Base-by-base conservation (phyloP, 2,329 filamentous ascomycete species). In the Xylariaceae sp. region DNA sequence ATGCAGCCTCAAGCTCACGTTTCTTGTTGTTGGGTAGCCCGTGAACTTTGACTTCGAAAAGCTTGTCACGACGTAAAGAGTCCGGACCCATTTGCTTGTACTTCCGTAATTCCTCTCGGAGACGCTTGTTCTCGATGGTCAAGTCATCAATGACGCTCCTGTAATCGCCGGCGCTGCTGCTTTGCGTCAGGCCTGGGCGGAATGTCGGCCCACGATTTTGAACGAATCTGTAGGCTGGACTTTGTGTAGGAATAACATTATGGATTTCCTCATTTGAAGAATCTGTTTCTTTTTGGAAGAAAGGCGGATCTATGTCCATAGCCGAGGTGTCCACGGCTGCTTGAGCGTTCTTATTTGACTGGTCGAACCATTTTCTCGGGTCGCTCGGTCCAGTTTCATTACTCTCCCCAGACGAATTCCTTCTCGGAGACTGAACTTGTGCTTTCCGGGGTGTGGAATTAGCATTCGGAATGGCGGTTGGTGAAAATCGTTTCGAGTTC, bases 131-230 rank as follows among this genome's bases (percentile, higher is more conserved):
- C 60, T 90, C 85, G 21, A 95, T 72, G 0, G 88, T 95, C 47
- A 95, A 66, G 61, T 95, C 89, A 57, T 95, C 88, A 38, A 95
- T 94, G 14, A 95, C 87, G 54, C 85, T 85, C 37, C 88, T 76
- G 49, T 82, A 91, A 45, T 91, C 88, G 45, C 87, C 86, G 22
- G 79, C 81, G 40, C 82, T 84, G 59, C 80, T 87, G 59, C 67
- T 79, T 17, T 65, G 77, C 3, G 68, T 67, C 29, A 61, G 47
- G 0, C 59, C 57, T 4, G 65, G 64, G 6, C 63, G 64, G 0
- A 67, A 54, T 19, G 47, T 44, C 7, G 62, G 3, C 33, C 55
- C 16, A 49, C 56, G 38, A 48, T 37, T 47, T 6, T 58, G 55
- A 0, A 54, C 47, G 21, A 55, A 62, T 4, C 47, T 48, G 36